These are phyloP conservation scores for Colletotrichum lentis DNA, from an alignment of 2,329 filamentous ascomycete species.

Conservation along the genomic window DNA sequence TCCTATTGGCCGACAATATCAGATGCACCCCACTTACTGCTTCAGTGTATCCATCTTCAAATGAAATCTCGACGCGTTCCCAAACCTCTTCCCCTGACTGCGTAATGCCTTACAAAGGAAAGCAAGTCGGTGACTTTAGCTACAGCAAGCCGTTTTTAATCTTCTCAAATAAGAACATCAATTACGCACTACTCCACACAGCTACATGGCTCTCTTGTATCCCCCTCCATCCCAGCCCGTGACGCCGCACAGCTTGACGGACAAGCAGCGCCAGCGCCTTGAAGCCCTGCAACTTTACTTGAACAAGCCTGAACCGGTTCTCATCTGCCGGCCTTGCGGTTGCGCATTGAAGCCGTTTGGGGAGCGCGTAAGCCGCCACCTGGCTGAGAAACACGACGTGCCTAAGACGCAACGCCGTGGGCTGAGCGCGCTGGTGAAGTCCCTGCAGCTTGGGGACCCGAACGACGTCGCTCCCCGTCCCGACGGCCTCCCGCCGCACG, in stretches of 20 bases:
- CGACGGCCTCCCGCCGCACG: not conserved
- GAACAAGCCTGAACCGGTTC: not conserved
- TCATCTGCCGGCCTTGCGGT: not conserved
- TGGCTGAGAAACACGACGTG: slow-evolving; percentile 7
- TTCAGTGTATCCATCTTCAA: not conserved
- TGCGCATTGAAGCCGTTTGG: slow-evolving; percentile 1
- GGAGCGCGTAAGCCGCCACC: slow-evolving; percentile 8
- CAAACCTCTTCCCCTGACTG: not conserved
- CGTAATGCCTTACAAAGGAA: not conserved
- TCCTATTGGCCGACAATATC: not conserved
- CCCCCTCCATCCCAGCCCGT: not conserved
- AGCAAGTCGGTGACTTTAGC: not conserved
- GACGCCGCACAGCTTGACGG: not conserved
- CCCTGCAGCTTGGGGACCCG: not conserved
- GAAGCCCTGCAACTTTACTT: not conserved
- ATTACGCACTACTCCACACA: not conserved
- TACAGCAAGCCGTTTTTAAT: not conserved
- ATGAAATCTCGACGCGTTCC: not conserved
- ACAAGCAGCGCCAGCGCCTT: not conserved
- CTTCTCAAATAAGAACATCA: not conserved
- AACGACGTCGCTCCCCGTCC: not conserved
- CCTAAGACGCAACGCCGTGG: not conserved
- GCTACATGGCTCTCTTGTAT: not conserved
- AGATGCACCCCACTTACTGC: not conserved
- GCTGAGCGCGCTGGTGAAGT: not conserved